Conservation (phyloP, 805 yeast species). For the Saccharomycopsis schoenii region DNA sequence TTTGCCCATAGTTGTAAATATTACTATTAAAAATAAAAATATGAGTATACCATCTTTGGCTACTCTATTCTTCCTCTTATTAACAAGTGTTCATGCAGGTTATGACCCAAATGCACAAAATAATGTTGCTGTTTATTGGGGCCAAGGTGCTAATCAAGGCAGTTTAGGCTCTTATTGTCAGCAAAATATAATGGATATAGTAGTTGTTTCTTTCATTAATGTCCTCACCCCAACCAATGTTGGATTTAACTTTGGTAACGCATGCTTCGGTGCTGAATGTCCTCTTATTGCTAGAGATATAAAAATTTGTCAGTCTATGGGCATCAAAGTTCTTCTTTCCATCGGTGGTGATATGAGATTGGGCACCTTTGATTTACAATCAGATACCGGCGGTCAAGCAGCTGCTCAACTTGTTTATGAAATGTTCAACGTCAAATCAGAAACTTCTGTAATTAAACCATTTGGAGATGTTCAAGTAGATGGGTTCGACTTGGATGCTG, state of each 20-base stretch:
- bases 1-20: too few relatives aligned
- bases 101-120: slow-evolving; percentile 29
- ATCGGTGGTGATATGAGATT: slow-evolving; percentile 61
- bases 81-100: slow-evolving; percentile 21
- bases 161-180: slow-evolving; percentile 41
- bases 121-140: slow-evolving; percentile 63
- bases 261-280: slow-evolving; percentile 25
- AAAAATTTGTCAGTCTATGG: slow-evolving; percentile 59
- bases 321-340: slow-evolving; percentile 69
- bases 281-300: slow-evolving; percentile 55
- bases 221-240: slow-evolving; percentile 32
- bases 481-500: slow-evolving; percentile 15
- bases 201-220: slow-evolving; percentile 18
- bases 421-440: slow-evolving; percentile 42
- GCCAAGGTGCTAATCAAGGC: slow-evolving; percentile 46
- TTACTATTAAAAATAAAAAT: too few relatives aligned
- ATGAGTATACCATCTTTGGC: neutral
- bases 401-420: slow-evolving; percentile 54
- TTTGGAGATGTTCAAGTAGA: slow-evolving; percentile 12
- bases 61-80: neutral
- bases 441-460: slow-evolving; percentile 21
- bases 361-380: slow-evolving; percentile 74
- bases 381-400: slow-evolving; percentile 62
- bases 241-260: slow-evolving; percentile 37
- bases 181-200: slow-evolving; percentile 39